Conservation (phyloP, 2,329 filamentous ascomycete genomes). For the Cladosporium colombiae region DNA sequence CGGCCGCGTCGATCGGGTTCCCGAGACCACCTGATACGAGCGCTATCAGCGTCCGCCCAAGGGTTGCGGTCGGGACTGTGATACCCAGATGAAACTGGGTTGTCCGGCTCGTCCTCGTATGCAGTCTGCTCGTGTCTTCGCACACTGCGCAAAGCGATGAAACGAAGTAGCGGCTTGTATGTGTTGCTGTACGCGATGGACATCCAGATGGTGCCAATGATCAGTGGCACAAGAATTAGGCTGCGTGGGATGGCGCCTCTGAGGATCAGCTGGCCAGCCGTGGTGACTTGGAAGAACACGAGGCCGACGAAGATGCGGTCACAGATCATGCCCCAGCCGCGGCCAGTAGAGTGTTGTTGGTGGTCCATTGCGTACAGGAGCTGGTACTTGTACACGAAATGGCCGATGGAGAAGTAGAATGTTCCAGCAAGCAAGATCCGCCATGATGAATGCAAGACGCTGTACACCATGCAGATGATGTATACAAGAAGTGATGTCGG, state of each 20-base stretch:
- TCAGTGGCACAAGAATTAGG: constrained; percentile 71
- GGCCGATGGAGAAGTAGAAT: constrained; percentile 78
- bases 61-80: constrained; percentile 42
- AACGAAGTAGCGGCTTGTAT: constrained; percentile 86
- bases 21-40: constrained; percentile 18
- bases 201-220: constrained; percentile 84
- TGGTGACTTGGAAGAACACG: constrained; percentile 85
- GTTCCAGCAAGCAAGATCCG: constrained; percentile 75
- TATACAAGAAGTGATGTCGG: constrained; percentile 91
- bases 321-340: constrained; percentile 95
- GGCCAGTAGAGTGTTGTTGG: constrained; percentile 87
- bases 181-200: constrained; percentile 76
- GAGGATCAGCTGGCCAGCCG: constrained; percentile 81
- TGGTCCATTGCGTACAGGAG: constrained; percentile 98
- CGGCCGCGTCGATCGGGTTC: constrained; percentile 38
- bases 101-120: constrained; percentile 35
- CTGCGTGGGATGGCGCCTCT: constrained; percentile 72
- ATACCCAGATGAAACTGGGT: constrained; percentile 2
- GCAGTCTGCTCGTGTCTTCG: constrained; percentile 59
- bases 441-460: constrained; percentile 77
- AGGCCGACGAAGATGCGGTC: constrained; percentile 85
- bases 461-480: constrained; percentile 95
- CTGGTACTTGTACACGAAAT: constrained; percentile 96
- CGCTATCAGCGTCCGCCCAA: constrained; percentile 33
- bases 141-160: constrained; percentile 88